Evolutionary conservation across 129 eudicot genomes (phyloP).

Genomic region (Escallonia herrerae): DNA sequence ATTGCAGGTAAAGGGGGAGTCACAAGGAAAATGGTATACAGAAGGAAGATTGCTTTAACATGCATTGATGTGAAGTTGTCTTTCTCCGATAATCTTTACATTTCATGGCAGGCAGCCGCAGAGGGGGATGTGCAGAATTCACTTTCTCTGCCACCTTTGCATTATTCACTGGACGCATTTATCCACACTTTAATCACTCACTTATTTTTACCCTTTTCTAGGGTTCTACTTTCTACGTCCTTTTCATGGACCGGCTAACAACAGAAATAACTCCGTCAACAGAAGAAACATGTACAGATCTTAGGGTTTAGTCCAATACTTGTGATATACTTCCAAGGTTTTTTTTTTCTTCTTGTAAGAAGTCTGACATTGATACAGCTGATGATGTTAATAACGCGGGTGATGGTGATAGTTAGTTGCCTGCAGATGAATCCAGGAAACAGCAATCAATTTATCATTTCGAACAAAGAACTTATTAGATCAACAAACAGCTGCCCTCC

Average conservation of each 20-base stretch:
- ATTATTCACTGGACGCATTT: constrained; percentile 8
- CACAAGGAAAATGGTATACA: neutral
- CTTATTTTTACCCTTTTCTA: neutral
- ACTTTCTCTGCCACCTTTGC: constrained; percentile 12
- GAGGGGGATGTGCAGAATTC: constrained; percentile 1
- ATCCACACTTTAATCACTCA: neutral
- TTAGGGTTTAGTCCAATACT: no score
- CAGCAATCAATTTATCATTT: no score
- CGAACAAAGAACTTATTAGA: no score
- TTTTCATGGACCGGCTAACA: neutral
- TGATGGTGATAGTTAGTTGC: no score
- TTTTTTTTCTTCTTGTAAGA: no score
- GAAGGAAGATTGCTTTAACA: neutral
- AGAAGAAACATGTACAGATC: no score
- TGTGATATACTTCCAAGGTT: no score
- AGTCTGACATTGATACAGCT: no score
- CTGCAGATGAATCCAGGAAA: no score
- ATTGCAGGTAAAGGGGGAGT: neutral
- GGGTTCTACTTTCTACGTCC: neutral
- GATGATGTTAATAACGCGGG: no score
- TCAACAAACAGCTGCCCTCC: no score
- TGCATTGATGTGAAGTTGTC: neutral
- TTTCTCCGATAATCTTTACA: constrained; percentile 1
- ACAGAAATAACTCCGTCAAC: neutral
- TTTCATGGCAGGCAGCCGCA: neutral